Percentiles rank a stretch among this genome's conserved stretches.
phyloP scores from a whole-genome alignment of 108 stramenopile genomes.

The Poteriospumella lacustris region DNA sequence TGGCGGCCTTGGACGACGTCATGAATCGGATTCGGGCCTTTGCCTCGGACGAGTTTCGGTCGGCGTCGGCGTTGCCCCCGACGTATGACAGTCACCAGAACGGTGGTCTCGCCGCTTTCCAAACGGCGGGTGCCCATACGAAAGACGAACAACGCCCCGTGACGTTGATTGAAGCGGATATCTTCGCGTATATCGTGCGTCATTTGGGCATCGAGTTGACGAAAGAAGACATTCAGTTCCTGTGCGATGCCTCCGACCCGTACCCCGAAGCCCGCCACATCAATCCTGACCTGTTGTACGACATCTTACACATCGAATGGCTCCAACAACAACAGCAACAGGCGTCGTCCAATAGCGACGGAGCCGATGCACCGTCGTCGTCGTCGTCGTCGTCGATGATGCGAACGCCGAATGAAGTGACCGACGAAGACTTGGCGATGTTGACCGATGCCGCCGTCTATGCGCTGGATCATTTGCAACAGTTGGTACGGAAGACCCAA shows the following conservation, averaged over 20 bases:
- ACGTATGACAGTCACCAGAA: too few species aligned
- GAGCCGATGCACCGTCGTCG: not conserved
- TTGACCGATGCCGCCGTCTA: not conserved
- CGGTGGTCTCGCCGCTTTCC: too few species aligned
- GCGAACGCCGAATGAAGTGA: too few species aligned
- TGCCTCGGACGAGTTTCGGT: too few species aligned
- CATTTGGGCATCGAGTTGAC: not conserved
- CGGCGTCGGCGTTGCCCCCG: too few species aligned
- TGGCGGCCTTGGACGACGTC: too few species aligned
- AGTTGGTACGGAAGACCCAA: not conserved
- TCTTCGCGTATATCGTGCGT: not conserved
- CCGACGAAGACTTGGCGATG: too few species aligned
- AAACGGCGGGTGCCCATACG: too few species aligned
- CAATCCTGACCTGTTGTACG: not conserved
- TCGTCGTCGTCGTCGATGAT: too few species aligned
- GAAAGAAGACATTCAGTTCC: not conserved
- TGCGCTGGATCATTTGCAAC: not conserved
- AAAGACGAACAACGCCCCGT: not conserved
- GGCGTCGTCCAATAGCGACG: not conserved
- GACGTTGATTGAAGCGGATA: not conserved
- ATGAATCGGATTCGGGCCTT: too few species aligned
- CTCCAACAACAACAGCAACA: not conserved
- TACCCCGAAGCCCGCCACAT: not conserved
- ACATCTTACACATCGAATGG: not conserved
- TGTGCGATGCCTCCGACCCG: conserved; percentile 21